Conservation (phyloP, 2,329 filamentous ascomycete genomes). For the Diaporthe ilicicola region DNA sequence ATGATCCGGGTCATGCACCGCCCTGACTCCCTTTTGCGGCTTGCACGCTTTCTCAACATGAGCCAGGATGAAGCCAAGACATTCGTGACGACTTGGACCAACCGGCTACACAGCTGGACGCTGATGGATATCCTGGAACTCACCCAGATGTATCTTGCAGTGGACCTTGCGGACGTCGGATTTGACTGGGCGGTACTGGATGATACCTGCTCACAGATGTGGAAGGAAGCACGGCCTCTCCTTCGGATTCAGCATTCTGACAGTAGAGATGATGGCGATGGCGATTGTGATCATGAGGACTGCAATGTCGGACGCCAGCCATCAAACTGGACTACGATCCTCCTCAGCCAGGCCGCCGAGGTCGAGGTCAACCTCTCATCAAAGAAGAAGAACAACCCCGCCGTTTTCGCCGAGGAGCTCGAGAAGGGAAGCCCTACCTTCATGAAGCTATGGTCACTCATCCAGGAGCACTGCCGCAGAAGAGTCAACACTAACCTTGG, state of each 20-base stretch:
- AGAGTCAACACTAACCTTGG: not conserved
- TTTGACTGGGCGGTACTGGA: slow-evolving; percentile 13
- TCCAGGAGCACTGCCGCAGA: not conserved
- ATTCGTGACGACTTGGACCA: slow-evolving; percentile 18
- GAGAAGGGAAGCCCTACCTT: slow-evolving; percentile 1
- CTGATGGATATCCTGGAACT: slow-evolving; percentile 14
- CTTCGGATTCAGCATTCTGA: not conserved
- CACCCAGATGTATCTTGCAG: slow-evolving; percentile 22
- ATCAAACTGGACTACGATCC: not conserved
- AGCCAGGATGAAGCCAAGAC: not conserved
- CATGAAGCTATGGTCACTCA: slow-evolving; percentile 10
- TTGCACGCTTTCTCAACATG: not conserved
- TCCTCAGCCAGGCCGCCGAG: slow-evolving; percentile 7
- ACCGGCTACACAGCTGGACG: slow-evolving; percentile 16
- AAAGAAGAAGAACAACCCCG: not conserved
- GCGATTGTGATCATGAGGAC: not conserved
- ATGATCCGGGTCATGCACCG: slow-evolving; percentile 12
- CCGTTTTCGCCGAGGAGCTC: not conserved
- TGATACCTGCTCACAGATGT: not conserved
- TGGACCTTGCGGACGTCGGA: slow-evolving; percentile 18
- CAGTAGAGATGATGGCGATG: not conserved
- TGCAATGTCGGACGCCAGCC: not conserved
- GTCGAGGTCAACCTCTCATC: not conserved
- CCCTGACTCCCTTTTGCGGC: not conserved
- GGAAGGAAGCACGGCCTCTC: not conserved